Evolutionary conservation across 106 monocot species (phyloP), one percentile per base, ranked within the genome.

Genomic region (Amphibolis antarctica): DNA sequence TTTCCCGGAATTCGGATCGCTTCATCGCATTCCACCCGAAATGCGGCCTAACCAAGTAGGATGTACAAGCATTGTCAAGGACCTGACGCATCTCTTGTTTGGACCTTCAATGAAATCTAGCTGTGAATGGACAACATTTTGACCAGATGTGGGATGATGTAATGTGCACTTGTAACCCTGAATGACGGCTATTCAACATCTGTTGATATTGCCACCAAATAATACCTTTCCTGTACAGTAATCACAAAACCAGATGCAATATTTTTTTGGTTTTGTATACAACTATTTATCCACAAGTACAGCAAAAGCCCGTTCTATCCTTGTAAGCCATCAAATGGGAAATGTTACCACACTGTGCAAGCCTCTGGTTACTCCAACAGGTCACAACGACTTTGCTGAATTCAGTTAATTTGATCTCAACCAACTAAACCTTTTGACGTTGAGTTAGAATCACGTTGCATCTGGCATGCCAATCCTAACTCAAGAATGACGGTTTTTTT

Each of bases 201-300:
- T 25, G 18, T 55, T 20, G 54, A 20, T 11, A 21, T 23, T 23
- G 22, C 10, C 24, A 55, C 24, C n/a, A 7, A 19, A 23, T 18
- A 55, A 55, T 18, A 55, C 11, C 24, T 55, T 5, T 55, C 24
- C 54, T 55, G 54, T 55, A 55, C 54, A 55, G 54, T 55, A 21
- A 55, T 55, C 10, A 55, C 49, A 49, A 17, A 15, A 4, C 49
- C 13, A 25, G 54, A 21, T 55, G 54, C 54, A 55, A 23, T 23
- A 23, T 55, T 20, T 36, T 36, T 36, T 36, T 36, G 36, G 36
- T 7, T 36, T 36, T 36, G 36, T 36, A 2, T 2, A 4, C 2
- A 36, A 36, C 36, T 36, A 36, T 4, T 36, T 36, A 36, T 36
- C 36, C 36, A 49, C 13, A 49, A 49, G 14, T 49, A 19, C n/a